These are phyloP conservation scores for Bauhinia variegata DNA, from an alignment of 306 rosid species.

Conservation along the genomic window DNA sequence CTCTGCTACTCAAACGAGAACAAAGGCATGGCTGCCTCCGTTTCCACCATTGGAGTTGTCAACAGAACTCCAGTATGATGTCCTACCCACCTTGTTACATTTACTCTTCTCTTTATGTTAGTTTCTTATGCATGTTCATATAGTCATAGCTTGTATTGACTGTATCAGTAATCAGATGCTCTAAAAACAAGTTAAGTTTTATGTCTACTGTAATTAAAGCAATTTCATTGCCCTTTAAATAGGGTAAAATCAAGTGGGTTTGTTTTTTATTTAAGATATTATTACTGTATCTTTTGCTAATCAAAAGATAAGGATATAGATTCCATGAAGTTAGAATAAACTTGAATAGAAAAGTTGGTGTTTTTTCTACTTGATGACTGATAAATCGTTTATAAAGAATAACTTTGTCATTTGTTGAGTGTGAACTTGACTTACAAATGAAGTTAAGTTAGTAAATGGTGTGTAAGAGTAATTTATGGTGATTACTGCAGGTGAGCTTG, in stretches of 20 bases:
- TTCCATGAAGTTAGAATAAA: background rate
- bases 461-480: conserved; percentile 1
- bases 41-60: conserved; percentile 74
- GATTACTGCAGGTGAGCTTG: conserved; percentile 64
- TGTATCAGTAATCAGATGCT: too few species aligned
- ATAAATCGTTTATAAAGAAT: background rate
- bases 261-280: background rate
- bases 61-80: conserved; percentile 64
- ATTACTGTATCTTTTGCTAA: conserved; percentile 2
- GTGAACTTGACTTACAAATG: background rate
- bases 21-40: conserved; percentile 75
- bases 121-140: conserved; percentile 5
- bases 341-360: background rate
- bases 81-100: conserved; percentile 13
- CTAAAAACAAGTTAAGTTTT: too few species aligned
- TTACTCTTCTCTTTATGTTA: conserved; percentile 4
- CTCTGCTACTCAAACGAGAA: conserved; percentile 13
- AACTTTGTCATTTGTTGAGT: too few species aligned
- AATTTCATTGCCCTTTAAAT: background rate
- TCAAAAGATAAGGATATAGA: background rate
- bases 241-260: background rate
- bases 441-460: background rate
- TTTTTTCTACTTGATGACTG: conserved; percentile 21
- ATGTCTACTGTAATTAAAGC: too few species aligned
- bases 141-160: background rate